Evolutionary conservation across 2,329 filamentous ascomycete genomes (phyloP).

Genomic region (Diaporthe nobilis): DNA sequence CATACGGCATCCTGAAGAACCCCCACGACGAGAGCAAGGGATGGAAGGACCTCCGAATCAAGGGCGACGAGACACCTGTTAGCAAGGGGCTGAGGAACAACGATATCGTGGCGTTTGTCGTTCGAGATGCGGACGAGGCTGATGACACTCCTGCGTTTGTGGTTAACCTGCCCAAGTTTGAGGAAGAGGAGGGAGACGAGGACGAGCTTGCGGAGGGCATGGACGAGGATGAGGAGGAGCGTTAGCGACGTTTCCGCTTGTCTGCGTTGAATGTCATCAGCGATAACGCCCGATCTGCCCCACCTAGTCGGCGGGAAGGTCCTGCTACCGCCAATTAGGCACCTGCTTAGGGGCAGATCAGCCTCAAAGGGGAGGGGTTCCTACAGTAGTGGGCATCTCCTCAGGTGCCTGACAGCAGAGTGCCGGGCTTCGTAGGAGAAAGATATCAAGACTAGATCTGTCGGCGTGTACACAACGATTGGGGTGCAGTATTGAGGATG

Average conservation of each 20-base stretch:
- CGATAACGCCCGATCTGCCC: neutral
- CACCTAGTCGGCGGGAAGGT: neutral
- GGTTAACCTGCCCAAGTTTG: constrained; percentile 60
- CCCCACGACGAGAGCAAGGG: constrained; percentile 61
- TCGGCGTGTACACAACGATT: too few relatives aligned
- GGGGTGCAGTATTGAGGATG: neutral
- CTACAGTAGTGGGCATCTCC: neutral
- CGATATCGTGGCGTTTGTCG: constrained; percentile 64
- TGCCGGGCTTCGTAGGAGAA: neutral
- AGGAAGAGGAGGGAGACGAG: constrained; percentile 58
- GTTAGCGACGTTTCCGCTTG: neutral
- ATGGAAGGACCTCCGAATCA: constrained; percentile 63
- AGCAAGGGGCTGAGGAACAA: constrained; percentile 63
- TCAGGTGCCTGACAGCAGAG: neutral
- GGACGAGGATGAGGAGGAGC: constrained; percentile 27
- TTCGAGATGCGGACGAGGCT: constrained; percentile 55
- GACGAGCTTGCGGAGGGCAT: constrained; percentile 38
- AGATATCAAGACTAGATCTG: neutral
- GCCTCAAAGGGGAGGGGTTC: neutral
- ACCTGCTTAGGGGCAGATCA: neutral
- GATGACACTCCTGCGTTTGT: constrained; percentile 58
- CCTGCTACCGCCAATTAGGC: neutral
- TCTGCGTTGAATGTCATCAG: neutral
- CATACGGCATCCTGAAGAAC: constrained; percentile 62
- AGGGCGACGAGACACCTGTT: constrained; percentile 56